Base-by-base conservation (phyloP, 768 basidiomycete species). In the Lactarius evosmus region DNA sequence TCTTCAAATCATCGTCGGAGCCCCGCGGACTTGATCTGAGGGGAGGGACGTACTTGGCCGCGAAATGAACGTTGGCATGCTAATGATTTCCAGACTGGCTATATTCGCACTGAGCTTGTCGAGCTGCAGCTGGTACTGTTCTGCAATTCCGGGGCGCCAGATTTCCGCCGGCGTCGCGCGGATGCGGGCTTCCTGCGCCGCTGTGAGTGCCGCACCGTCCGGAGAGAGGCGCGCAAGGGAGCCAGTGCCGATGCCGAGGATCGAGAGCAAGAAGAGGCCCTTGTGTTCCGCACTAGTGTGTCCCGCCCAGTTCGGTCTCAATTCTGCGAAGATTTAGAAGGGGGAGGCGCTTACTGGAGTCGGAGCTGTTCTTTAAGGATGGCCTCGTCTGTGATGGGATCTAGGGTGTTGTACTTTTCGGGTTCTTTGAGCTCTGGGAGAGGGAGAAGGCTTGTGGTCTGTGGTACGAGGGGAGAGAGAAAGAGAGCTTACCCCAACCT, bases 101-200 rank as follows among this genome's bases (percentile, higher is more conserved):
- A 66, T 66, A 7, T 65, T 69, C 8, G 67, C 66, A 29, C 71
- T 62, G 6, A 78, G 60, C 2, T 75, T 73, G 11, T 73, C 72
- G 9, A 81, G 62, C 60, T 76, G 76, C 9, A 80, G 65, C 33
- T 76, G 71, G 41, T 77, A 74, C 66, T 82, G 81, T 60, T 80
- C 79, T 14, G 63, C 62, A 2, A 78, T 57, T 0, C 77, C 78
- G 2, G 78, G 75, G 0, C 72, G 66, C 29, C 66, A 67, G 33
- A 70, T 68, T 14, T 69, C 67, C 2, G 65, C 66, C 12, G 67
- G 69, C 57, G 66, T 69, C 30, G 63, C 66, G 19, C 44, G 52
- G 40, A 72, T 65, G 17, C 69, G 70, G 29, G 71, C 69, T 12
- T 74, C 70, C 0, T 60, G 74, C 59, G 49, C 71, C 60, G 56